Evolutionary conservation across 257 asterid genomes (phyloP).

Genomic region (Linderniella brevidens): DNA sequence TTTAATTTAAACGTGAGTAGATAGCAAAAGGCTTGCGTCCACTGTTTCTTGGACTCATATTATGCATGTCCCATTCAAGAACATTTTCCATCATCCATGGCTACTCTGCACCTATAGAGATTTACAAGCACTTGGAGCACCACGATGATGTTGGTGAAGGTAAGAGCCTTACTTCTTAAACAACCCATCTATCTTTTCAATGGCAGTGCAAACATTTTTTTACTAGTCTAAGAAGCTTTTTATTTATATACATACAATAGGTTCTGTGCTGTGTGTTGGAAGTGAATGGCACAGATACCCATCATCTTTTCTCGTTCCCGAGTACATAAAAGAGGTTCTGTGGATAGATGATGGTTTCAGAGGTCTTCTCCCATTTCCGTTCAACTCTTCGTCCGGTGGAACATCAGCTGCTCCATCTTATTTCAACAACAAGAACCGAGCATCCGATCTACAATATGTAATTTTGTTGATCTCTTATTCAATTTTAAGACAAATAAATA

Average conservation of each 20-base stretch:
- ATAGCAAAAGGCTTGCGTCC: constrained; percentile 62
- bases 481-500: neutral
- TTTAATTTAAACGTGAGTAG: constrained; percentile 33
- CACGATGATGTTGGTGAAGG: constrained; percentile 85
- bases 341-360: constrained; percentile 97
- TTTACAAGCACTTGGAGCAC: constrained; percentile 92
- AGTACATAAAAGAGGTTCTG: constrained; percentile 54
- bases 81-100: constrained; percentile 90
- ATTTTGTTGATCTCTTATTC: constrained; percentile 10
- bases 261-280: constrained; percentile 76
- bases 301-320: constrained; percentile 83
- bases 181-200: too few relatives aligned
- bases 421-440: constrained; percentile 81
- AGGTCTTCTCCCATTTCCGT: constrained; percentile 93
- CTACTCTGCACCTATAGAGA: constrained; percentile 88
- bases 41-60: constrained; percentile 68
- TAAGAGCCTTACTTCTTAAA: constrained; percentile 8
- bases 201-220: neutral
- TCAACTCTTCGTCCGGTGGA: constrained; percentile 83
- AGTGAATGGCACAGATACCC: constrained; percentile 98
- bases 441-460: constrained; percentile 90
- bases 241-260: constrained; percentile 17
- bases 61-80: constrained; percentile 83
- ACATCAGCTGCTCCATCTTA: constrained; percentile 82
- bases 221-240: constrained; percentile 1